Conservation (phyloP, 2,329 filamentous ascomycete species). For the Phoma sp. region DNA sequence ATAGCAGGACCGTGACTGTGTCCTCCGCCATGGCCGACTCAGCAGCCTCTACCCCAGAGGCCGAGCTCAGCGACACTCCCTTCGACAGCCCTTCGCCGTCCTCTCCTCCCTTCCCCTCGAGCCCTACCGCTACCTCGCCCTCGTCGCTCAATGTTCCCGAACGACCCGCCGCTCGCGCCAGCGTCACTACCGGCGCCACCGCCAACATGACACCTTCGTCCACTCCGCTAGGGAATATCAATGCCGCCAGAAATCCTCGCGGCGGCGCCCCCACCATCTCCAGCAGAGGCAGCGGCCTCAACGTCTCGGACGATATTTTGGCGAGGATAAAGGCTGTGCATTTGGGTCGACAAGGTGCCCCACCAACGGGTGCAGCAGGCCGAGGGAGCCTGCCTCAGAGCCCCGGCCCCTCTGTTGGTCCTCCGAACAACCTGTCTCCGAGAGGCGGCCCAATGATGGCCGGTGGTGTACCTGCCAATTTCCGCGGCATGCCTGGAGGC, state of each 20-base stretch:
- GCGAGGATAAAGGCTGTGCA: slow-evolving; percentile 76
- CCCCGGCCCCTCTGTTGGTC: slow-evolving; percentile 31
- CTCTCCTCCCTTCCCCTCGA: slow-evolving; percentile 36
- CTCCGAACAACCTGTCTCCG: slow-evolving; percentile 19
- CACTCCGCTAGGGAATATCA: slow-evolving; percentile 80
- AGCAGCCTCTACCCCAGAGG: slow-evolving; percentile 39
- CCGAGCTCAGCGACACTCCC: slow-evolving; percentile 41
- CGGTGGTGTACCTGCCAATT: slow-evolving; percentile 53
- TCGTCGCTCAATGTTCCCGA: slow-evolving; percentile 33
- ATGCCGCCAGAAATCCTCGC: slow-evolving; percentile 66
- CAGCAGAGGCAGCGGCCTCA: slow-evolving; percentile 59
- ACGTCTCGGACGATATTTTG: slow-evolving; percentile 67
- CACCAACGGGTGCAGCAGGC: slow-evolving; percentile 43
- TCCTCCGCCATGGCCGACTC: slow-evolving; percentile 38
- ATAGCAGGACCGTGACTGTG: slow-evolving; percentile 4
- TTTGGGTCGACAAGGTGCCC: slow-evolving; percentile 68
- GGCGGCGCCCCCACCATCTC: slow-evolving; percentile 52
- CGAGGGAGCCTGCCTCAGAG: slow-evolving; percentile 34
- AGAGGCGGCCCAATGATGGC: slow-evolving; percentile 35
- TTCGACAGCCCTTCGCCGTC: slow-evolving; percentile 44
- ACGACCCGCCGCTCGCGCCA: slow-evolving; percentile 64
- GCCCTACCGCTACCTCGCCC: slow-evolving; percentile 28
- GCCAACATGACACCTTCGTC: slow-evolving; percentile 78
- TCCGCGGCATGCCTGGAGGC: slow-evolving; percentile 48
- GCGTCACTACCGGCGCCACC: slow-evolving; percentile 61